Evolutionary conservation across 805 yeast species (phyloP).

Genomic region (Cyberlindnera subsufficiens): DNA sequence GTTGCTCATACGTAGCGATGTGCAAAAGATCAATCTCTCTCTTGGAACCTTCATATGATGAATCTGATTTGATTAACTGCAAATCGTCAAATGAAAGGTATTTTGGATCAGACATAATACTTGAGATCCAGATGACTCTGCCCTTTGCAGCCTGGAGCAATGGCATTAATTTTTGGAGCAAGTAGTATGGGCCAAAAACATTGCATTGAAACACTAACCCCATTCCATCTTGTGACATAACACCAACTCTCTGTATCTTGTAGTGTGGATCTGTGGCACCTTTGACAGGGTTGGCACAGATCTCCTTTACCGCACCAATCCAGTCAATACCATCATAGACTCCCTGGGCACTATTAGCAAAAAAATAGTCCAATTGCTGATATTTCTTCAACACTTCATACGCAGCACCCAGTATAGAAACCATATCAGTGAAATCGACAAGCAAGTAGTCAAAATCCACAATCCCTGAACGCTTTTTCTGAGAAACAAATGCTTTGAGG

Average conservation of each 20-base stretch:
- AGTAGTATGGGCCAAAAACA: slow-evolving; percentile 92
- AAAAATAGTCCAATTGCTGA: slow-evolving; percentile 65
- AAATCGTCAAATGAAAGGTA: slow-evolving; percentile 71
- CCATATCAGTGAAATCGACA: slow-evolving; percentile 89
- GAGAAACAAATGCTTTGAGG: slow-evolving; percentile 42
- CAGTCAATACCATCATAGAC: slow-evolving; percentile 85
- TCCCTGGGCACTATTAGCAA: slow-evolving; percentile 88
- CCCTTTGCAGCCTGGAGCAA: slow-evolving; percentile 53
- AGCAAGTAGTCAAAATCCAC: slow-evolving; percentile 84
- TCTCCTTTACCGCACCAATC: slow-evolving; percentile 67
- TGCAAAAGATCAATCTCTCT: slow-evolving; percentile 81
- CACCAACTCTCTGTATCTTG: slow-evolving; percentile 77
- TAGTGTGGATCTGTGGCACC: slow-evolving; percentile 88
- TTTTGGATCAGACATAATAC: slow-evolving; percentile 74
- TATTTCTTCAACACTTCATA: slow-evolving; percentile 64
- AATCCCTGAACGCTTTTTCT: slow-evolving; percentile 41
- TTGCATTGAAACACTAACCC: slow-evolving; percentile 92
- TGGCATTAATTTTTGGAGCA: slow-evolving; percentile 60
- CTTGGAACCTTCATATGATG: slow-evolving; percentile 90
- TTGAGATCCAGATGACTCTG: slow-evolving; percentile 77
- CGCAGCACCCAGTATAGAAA: slow-evolving; percentile 69
- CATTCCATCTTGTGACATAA: slow-evolving; percentile 67
- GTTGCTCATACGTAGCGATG: slow-evolving; percentile 52
- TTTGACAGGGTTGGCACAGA: slow-evolving; percentile 58
- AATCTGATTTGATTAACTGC: slow-evolving; percentile 55